phyloP scores from a whole-genome alignment of 2,329 filamentous ascomycete genomes.

The Fusarium sterilihyphosum region DNA sequence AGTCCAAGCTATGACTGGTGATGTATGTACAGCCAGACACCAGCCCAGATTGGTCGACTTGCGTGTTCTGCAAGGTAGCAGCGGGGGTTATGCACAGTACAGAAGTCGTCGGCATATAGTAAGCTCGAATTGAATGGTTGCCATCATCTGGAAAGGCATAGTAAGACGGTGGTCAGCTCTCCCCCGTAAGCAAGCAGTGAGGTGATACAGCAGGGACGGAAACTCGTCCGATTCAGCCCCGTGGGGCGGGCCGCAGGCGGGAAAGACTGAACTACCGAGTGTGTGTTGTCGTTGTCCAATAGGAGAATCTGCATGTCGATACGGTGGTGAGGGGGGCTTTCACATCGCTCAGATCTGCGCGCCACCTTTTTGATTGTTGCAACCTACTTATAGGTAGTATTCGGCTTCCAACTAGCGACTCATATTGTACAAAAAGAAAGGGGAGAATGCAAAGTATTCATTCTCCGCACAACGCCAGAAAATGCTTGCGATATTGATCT shows the following conservation, averaged over 20 bases:
- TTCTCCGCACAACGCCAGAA: slow-evolving; percentile 37
- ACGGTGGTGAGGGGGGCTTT: slow-evolving; percentile 24
- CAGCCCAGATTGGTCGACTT: slow-evolving; percentile 2
- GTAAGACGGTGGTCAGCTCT: slow-evolving; percentile 20
- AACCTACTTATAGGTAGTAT: slow-evolving; percentile 19
- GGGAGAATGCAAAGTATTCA: slow-evolving; percentile 36
- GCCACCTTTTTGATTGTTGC: slow-evolving; percentile 22
- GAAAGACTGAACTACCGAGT: slow-evolving; percentile 21
- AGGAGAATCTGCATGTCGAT: background rate
- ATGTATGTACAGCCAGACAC: slow-evolving; percentile 1
- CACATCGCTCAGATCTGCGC: slow-evolving; percentile 29
- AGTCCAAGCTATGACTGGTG: slow-evolving; percentile 1
- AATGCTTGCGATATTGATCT: slow-evolving; percentile 30
- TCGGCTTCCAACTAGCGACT: slow-evolving; percentile 28
- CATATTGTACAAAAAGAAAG: slow-evolving; percentile 35
- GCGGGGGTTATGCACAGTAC: background rate
- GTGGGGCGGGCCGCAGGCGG: slow-evolving; percentile 22
- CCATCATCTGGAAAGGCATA: background rate
- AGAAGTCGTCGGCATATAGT: slow-evolving; percentile 8
- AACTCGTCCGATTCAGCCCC: slow-evolving; percentile 16
- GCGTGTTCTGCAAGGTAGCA: background rate
- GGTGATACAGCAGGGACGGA: slow-evolving; percentile 18
- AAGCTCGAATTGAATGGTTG: background rate
- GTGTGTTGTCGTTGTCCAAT: slow-evolving; percentile 15
- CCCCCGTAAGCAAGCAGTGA: slow-evolving; percentile 1